phyloP scores from a whole-genome alignment of 169 alveolate genomes.

The Eimeria maxima region DNA sequence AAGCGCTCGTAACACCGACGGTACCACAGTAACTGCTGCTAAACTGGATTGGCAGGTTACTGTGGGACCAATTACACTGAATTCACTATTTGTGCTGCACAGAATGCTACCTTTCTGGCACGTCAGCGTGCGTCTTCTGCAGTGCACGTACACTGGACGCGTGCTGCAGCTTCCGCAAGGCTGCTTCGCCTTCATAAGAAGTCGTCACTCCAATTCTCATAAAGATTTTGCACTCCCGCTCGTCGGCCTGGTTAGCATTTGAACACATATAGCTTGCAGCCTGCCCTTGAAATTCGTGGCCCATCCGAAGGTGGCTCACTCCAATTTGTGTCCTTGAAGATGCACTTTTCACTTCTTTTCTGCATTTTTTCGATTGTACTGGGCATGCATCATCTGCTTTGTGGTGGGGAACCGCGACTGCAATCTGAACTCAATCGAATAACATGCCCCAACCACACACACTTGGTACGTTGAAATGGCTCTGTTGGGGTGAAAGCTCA shows the following conservation, averaged over 20 bases:
- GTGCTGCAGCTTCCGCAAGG: background rate
- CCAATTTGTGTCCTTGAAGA: background rate
- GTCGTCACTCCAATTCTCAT: background rate
- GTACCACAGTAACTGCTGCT: background rate
- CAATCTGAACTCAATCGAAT: constrained; percentile 31
- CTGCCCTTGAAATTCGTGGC: background rate
- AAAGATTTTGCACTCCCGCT: no score
- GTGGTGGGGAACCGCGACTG: constrained; percentile 30
- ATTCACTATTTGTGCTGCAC: background rate
- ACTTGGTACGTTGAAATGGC: background rate
- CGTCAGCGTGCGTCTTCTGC: background rate
- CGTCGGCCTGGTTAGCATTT: background rate
- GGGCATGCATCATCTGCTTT: constrained; percentile 6
- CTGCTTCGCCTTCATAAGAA: background rate
- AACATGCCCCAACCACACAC: constrained; percentile 47
- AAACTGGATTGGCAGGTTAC: background rate
- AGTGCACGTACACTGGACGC: constrained; percentile 30
- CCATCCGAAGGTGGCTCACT: background rate
- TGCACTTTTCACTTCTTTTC: background rate
- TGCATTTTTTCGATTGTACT: background rate
- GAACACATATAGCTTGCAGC: background rate
- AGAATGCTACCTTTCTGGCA: background rate
- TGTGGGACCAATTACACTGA: background rate
- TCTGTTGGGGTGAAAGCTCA: background rate
- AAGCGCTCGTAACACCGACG: background rate